Evolutionary conservation across 306 rosid genomes (phyloP).

Genomic region (Crotalaria pallida): DNA sequence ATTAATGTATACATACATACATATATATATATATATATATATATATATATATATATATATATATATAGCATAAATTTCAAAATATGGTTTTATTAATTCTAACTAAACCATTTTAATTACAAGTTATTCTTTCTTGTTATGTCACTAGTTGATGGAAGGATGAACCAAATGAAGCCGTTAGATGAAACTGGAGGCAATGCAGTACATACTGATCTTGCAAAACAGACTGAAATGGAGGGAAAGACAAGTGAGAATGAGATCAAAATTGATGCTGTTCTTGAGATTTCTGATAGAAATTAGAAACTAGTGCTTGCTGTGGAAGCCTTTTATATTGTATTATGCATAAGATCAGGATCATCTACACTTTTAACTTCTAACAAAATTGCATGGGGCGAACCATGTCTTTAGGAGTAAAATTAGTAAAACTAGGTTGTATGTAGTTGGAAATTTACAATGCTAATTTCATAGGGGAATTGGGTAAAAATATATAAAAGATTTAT

Average conservation of each 20-base stretch:
- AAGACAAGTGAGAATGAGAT: neutral
- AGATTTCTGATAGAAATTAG: too few species aligned
- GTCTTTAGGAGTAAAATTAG: neutral
- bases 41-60: too few species aligned
- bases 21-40: too few species aligned
- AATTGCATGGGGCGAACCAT: neutral
- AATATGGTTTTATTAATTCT: neutral
- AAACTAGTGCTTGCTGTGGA: too few species aligned
- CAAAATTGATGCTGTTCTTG: too few species aligned
- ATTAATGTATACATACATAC: neutral
- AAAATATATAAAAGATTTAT: too few species aligned
- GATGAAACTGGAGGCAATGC: conserved; percentile 5
- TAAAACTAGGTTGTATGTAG: too few species aligned
- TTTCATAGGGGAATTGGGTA: too few species aligned
- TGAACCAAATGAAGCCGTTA: neutral
- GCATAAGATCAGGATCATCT: neutral
- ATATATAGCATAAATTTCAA: too few species aligned
- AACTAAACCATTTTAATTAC: neutral
- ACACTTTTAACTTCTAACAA: too few species aligned
- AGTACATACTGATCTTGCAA: neutral
- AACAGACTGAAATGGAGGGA: neutral
- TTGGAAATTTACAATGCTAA: neutral
- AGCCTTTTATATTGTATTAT: neutral
- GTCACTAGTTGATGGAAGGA: conserved; percentile 8
- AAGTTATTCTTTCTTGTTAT: neutral